Conservation (phyloP, 1,139 yeast genomes). For the Tardiomyces blankii region DNA sequence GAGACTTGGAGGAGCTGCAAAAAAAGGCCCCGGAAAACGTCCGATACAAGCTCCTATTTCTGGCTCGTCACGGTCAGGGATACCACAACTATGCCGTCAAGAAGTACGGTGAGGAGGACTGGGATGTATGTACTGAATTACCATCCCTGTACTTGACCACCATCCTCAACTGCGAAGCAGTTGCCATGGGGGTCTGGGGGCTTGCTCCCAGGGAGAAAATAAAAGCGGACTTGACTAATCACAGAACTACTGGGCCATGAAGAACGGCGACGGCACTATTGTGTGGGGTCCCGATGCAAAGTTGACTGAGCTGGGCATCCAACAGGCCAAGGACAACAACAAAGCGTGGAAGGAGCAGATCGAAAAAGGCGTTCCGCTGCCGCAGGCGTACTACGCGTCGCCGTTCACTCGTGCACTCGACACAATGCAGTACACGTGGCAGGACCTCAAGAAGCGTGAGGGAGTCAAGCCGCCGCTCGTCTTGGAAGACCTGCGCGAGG, state of each 20-base stretch:
- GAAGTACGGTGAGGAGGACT: constrained; percentile 44
- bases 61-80: constrained; percentile 76
- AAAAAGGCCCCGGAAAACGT: constrained; percentile 25
- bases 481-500: constrained; percentile 51
- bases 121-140: constrained; percentile 39
- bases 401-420: constrained; percentile 55
- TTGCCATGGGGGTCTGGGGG: too few species aligned
- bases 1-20: constrained; percentile 31
- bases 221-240: not conserved
- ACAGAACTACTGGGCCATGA: constrained; percentile 35
- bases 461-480: constrained; percentile 29
- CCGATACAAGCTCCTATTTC: constrained; percentile 43
- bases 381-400: constrained; percentile 45
- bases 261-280: constrained; percentile 44
- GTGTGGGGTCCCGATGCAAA: constrained; percentile 63
- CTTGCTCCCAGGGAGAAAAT: too few species aligned
- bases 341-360: constrained; percentile 37
- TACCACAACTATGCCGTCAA: constrained; percentile 53
- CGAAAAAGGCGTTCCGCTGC: constrained; percentile 40
- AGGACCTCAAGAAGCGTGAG: not conserved
- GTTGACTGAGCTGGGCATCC: constrained; percentile 48
- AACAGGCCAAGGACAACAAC: constrained; percentile 38
- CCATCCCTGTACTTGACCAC: too few species aligned
- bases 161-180: too few species aligned
- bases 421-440: constrained; percentile 52